Evolutionary conservation across 192 early-diverging fungal genomes (phyloP).

Genomic region (Rhizophagus clarus): DNA sequence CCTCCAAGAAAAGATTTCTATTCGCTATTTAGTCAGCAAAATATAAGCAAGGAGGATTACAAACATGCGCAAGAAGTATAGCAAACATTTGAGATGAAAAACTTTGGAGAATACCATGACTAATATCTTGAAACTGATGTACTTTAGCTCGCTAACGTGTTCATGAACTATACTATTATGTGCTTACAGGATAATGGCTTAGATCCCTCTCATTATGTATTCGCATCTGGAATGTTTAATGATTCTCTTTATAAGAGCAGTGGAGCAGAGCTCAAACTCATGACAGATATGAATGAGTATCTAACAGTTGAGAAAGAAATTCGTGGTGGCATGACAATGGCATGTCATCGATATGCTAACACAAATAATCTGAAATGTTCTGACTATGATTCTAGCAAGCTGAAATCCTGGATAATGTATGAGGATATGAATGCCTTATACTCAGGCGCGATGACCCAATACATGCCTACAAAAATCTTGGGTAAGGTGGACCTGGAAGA

Average conservation of each 20-base stretch:
- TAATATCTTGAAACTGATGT: not conserved
- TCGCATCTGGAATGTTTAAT: constrained; percentile 21
- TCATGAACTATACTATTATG: no score
- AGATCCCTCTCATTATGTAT: constrained; percentile 26
- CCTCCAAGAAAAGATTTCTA: constrained; percentile 26
- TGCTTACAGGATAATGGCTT: constrained; percentile 19
- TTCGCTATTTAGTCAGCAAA: constrained; percentile 15
- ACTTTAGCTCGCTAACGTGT: constrained; percentile 21
- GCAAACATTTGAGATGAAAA: no score
- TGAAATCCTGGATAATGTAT: no score
- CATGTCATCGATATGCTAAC: constrained; percentile 20
- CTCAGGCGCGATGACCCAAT: no score
- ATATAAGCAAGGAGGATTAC: no score
- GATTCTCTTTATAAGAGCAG: constrained; percentile 30
- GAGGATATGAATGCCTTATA: no score
- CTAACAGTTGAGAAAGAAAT: constrained; percentile 2
- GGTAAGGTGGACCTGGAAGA: not conserved
- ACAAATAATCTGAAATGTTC: constrained; percentile 25
- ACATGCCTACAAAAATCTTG: constrained; percentile 11
- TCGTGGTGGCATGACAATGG: constrained; percentile 22
- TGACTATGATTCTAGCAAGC: no score
- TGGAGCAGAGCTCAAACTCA: not conserved
- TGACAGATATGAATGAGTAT: constrained; percentile 24
- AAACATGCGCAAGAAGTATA: no score
- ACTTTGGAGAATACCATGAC: no score